Evolutionary conservation across 345 rosid species (phyloP), one percentile per base, ranked within the genome.

Genomic region (Draba incana): DNA sequence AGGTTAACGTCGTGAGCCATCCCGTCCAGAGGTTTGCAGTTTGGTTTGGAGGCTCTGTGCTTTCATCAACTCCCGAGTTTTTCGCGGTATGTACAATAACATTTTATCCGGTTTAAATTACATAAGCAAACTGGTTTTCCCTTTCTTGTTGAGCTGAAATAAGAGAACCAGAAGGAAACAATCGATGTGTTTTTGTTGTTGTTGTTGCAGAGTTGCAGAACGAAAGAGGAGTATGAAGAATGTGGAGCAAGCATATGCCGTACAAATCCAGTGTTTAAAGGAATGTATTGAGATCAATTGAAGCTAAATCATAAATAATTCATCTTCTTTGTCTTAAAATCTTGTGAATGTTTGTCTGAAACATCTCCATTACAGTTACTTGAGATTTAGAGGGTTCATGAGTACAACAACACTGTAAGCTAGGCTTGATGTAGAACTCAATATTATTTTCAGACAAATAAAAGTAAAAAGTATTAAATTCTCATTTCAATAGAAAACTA

Each of bases 41-140:
- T 69, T 94, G 99, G 99, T 94, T 94, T 78, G 99, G 97, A 41
- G 98, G 99, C 78, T 94, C 99, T 38, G 96, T 94, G 67, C 95
- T 94, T 55, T 97, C 95, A 61, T 94, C 99, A 35, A 94, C 99
- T 25, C 98, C 96, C 15, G 99, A 94, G 84, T 94, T 91, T 83
- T 94, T 82, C 16, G 88, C 81, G 79, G 97, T 86, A 87, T 41
- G 83, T 54, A 39, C 14, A 6, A 8, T 23, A 14, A 25, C 20
- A 28, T 7, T 14, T 10, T 10, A 27, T 20, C 16, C 14, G 1
- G 15, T 31, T 31, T 44, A 31, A 55, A 55, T 31, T 23, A n/a
- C 55, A 43, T 44, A 30, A 55, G 31, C 43, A 44, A 31, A 43
- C 43, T 20, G 20, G 20, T 20, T 20, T 20, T 20, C 20, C 20